These are phyloP conservation scores for Penicillium psychrofluorescens DNA, from an alignment of 495 filamentous ascomycete genomes.

Conservation along the genomic window DNA sequence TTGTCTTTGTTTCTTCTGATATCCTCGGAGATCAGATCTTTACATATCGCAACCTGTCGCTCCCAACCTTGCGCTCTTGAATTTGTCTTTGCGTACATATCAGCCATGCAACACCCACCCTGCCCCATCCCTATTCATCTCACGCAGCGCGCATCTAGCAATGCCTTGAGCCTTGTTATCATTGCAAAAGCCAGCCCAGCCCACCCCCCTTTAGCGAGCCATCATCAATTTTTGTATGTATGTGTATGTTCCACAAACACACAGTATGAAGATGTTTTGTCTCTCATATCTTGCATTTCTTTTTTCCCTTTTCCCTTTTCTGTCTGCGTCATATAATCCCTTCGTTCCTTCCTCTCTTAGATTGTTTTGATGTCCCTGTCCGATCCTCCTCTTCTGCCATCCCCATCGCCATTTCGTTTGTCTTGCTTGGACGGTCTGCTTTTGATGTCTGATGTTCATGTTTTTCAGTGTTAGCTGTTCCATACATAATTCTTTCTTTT, in stretches of 20 bases:
- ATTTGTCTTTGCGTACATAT: constrained; percentile 19
- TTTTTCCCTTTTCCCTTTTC: background rate
- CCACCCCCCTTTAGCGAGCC: constrained; percentile 10
- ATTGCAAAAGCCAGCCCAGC: constrained; percentile 1
- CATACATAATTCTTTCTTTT: constrained; percentile 5
- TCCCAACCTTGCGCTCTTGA: constrained; percentile 7
- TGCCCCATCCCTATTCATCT: too few relatives aligned
- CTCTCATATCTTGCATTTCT: constrained; percentile 6
- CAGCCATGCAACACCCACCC: background rate
- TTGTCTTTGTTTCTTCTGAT: constrained; percentile 5
- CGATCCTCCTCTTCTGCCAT: background rate
- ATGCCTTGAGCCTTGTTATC: constrained; percentile 7
- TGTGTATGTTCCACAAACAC: too few relatives aligned
- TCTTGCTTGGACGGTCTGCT: background rate
- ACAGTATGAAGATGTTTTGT: background rate
- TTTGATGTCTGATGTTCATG: background rate
- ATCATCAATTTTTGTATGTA: constrained; percentile 1
- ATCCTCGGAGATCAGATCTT: background rate
- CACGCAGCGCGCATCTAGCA: constrained; percentile 6
- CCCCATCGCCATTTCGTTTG: constrained; percentile 2
- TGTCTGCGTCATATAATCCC: background rate
- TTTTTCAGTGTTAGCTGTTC: constrained; percentile 1
- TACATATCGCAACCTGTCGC: constrained; percentile 10
- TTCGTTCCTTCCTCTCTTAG: background rate
- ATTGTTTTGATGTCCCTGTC: constrained; percentile 1